Conservation (phyloP, 139 green algal genomes). For the Parachlorella kessleri region DNA sequence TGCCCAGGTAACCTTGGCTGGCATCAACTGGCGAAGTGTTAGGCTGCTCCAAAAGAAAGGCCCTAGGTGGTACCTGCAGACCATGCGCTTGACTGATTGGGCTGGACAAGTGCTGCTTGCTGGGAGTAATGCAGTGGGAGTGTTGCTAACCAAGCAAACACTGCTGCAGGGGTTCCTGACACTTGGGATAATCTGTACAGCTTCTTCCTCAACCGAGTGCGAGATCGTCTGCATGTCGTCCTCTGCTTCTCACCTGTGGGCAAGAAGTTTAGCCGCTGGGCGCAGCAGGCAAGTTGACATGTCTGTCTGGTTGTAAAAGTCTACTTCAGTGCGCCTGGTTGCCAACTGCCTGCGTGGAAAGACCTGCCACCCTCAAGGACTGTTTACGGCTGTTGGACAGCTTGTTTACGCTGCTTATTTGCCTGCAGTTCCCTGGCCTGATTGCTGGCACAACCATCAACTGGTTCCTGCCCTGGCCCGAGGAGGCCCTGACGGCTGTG, state of each 20-base stretch:
- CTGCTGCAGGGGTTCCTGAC: constrained; percentile 62
- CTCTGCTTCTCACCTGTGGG: constrained; percentile 96
- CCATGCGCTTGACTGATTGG: no score
- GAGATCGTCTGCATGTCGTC: constrained; percentile 90
- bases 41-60: no score
- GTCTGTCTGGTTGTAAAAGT: no score
- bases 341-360: no score
- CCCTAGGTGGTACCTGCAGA: no score
- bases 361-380: no score
- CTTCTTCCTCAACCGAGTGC: constrained; percentile 92
- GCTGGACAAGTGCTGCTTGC: neutral
- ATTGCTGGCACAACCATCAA: constrained; percentile 97
- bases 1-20: no score
- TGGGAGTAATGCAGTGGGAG: constrained; percentile 9
- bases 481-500: constrained; percentile 74
- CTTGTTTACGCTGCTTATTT: no score
- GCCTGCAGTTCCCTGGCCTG: constrained; percentile 80
- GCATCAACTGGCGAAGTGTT: no score
- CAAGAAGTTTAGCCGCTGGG: constrained; percentile 81
- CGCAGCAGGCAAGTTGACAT: constrained; percentile 75
- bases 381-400: no score
- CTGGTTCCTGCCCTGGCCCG: constrained; percentile 87
- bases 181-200: constrained; percentile 91
- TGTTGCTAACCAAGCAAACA: no score
- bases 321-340: no score